Base-by-base conservation (phyloP, 352 stramenopile genomes). In the Pythium oligandrum region DNA sequence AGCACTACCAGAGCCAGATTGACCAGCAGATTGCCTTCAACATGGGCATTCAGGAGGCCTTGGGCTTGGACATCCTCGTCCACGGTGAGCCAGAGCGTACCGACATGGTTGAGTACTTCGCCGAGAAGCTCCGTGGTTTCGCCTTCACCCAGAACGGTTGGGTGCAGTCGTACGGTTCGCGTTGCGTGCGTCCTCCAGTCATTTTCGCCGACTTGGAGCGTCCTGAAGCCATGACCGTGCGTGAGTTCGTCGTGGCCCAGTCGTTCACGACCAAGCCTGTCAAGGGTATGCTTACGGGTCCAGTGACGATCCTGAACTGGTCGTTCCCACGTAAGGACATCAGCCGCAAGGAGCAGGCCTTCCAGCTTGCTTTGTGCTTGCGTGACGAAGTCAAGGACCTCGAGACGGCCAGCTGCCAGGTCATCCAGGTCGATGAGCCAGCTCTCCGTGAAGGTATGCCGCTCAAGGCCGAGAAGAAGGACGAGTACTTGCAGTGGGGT, bases 21-120 rank as follows among this genome's bases (percentile, higher is more conserved):
- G 88, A 96, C 69, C 73, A 93, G 65, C 83, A 98, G 65, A 98
- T 97, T 52, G 84, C 83, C 6, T 95, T 86, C 68, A 88, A 88
- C 64, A 96, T 98, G 44, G 85, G 83, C 59, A 71, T 96, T 44
- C 90, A 98, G 70, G 90, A 97, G 68, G 85, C 78, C 3, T 61
- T 97, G 4, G 92, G 89, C 35, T 67, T 98, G 3, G 92, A 98
- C 70, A 96, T 98, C 58, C 63, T 98, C 2, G 92, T 98, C 35
- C 92, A 98, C 64, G 92, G 92, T 51, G 92, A 98, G 60, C 74
- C 88, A 3, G 92, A 98, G 67, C 86, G 90, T 61, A 97, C 87
- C 3, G 92, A 97, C 71, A 98, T 98, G 92, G 92, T 98, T 2
- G 89, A 98, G 76, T 98, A 96, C 75, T 98, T 98, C 64, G 92